Percentiles rank a stretch among this genome's conserved stretches.
These are phyloP conservation scores for Leptographium procerum DNA, from an alignment of 2,329 filamentous ascomycete species.

Conservation along the genomic window DNA sequence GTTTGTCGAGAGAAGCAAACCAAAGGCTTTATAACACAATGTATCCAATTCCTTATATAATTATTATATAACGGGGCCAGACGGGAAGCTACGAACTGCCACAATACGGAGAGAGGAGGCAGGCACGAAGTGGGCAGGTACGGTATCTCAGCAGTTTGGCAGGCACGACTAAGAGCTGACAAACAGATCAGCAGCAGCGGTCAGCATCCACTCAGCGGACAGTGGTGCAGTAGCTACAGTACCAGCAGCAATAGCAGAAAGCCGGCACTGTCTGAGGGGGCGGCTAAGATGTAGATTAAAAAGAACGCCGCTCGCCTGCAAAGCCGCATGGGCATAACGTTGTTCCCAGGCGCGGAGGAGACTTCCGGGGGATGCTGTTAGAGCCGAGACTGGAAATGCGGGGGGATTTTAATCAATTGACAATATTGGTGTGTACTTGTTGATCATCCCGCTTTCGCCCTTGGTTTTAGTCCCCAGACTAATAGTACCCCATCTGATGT, in stretches of 20 bases:
- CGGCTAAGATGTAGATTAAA: background rate
- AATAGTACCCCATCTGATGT: background rate
- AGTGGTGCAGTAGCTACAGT: background rate
- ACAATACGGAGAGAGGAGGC: background rate
- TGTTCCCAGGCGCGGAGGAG: background rate
- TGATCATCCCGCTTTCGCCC: too few species aligned
- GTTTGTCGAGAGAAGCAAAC: background rate
- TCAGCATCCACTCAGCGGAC: background rate
- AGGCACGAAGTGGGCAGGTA: too few species aligned
- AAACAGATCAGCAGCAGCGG: background rate
- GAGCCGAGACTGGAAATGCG: background rate
- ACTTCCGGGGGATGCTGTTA: background rate
- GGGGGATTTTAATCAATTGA: background rate
- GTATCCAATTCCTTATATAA: too few species aligned
- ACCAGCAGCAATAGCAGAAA: too few species aligned
- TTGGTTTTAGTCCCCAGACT: background rate
- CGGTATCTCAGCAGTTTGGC: too few species aligned
- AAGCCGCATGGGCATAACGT: background rate
- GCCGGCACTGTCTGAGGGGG: background rate
- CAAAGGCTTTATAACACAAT: too few species aligned
- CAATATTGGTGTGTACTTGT: too few species aligned
- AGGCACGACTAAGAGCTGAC: constrained; percentile 5
- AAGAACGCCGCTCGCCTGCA: background rate
- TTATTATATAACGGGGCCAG: too few species aligned
- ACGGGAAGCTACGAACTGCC: too few species aligned